Evolutionary conservation across 2,329 filamentous ascomycete genomes (phyloP).

Genomic region (Hypoxylon sp.): DNA sequence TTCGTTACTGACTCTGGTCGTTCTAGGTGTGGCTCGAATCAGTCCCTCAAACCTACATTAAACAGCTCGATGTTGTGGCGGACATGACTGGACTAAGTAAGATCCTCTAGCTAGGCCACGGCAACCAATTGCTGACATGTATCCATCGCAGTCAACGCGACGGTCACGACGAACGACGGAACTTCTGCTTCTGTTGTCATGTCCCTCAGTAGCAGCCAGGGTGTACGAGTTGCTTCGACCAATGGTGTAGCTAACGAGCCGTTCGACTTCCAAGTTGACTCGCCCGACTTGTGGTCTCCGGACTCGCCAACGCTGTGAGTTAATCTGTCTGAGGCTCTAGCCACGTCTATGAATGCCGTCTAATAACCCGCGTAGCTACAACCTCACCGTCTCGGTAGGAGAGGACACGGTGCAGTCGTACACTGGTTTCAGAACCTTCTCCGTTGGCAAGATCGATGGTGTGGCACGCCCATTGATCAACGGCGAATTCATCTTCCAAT

Average conservation of each 20-base stretch:
- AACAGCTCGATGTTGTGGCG: slow-evolving; percentile 65
- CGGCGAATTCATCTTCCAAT: slow-evolving; percentile 72
- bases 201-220: slow-evolving; percentile 48
- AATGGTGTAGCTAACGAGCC: slow-evolving; percentile 56
- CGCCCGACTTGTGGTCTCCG: slow-evolving; percentile 70
- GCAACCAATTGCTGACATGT: slow-evolving; percentile 1
- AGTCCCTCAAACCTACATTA: slow-evolving; percentile 65
- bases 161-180: slow-evolving; percentile 57
- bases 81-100: slow-evolving; percentile 65
- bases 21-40: slow-evolving; percentile 72
- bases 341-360: background rate
- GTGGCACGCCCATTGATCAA: slow-evolving; percentile 70
- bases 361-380: slow-evolving; percentile 51
- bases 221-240: slow-evolving; percentile 53
- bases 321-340: background rate
- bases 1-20: background rate
- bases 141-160: slow-evolving; percentile 62
- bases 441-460: slow-evolving; percentile 62
- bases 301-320: slow-evolving; percentile 68
- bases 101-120: background rate
- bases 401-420: slow-evolving; percentile 68
- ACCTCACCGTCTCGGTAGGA: slow-evolving; percentile 62
- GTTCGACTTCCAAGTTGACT: slow-evolving; percentile 63
- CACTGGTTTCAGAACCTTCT: slow-evolving; percentile 72
- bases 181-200: slow-evolving; percentile 48